Percentiles rank a stretch among this genome's conserved stretches.
phyloP scores from a whole-genome alignment of 176 grass and related monocot species.

The Cocos nucifera region DNA sequence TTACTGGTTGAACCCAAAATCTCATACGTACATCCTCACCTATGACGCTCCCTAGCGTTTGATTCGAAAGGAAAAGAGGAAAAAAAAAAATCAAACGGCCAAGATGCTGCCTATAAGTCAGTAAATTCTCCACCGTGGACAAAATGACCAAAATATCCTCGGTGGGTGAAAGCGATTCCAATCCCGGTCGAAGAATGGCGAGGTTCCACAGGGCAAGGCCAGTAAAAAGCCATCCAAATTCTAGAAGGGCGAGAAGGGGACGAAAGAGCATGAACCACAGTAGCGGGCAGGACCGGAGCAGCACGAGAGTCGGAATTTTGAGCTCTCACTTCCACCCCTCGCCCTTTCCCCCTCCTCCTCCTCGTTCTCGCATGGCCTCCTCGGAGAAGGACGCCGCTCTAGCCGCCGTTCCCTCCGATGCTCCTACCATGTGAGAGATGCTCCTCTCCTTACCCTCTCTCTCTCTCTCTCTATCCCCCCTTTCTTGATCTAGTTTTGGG shows the following conservation, averaged over 20 bases:
- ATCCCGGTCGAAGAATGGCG: too few relatives aligned
- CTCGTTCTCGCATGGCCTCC: conserved; percentile 20
- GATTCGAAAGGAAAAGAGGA: too few relatives aligned
- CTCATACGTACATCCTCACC: too few relatives aligned
- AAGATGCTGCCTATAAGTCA: too few relatives aligned
- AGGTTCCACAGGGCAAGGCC: too few relatives aligned
- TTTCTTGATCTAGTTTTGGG: neutral
- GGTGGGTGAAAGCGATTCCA: too few relatives aligned
- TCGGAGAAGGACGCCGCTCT: conserved; percentile 37
- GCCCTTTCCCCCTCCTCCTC: neutral
- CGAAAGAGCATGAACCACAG: too few relatives aligned
- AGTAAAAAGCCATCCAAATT: too few relatives aligned
- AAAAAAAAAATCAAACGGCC: too few relatives aligned
- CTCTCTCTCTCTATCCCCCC: neutral
- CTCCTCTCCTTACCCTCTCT: conserved; percentile 6
- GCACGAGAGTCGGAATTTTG: conserved; percentile 31
- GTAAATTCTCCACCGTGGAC: neutral
- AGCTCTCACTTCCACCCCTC: conserved; percentile 32
- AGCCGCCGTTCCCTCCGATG: conserved; percentile 30
- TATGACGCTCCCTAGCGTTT: too few relatives aligned
- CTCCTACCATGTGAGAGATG: conserved; percentile 55
- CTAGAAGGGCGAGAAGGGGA: too few relatives aligned
- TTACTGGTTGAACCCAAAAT: too few relatives aligned
- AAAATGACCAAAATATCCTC: neutral
- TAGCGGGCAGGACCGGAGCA: neutral